Evolutionary conservation across 306 rosid genomes (phyloP).

Genomic region (Argentina anserina): DNA sequence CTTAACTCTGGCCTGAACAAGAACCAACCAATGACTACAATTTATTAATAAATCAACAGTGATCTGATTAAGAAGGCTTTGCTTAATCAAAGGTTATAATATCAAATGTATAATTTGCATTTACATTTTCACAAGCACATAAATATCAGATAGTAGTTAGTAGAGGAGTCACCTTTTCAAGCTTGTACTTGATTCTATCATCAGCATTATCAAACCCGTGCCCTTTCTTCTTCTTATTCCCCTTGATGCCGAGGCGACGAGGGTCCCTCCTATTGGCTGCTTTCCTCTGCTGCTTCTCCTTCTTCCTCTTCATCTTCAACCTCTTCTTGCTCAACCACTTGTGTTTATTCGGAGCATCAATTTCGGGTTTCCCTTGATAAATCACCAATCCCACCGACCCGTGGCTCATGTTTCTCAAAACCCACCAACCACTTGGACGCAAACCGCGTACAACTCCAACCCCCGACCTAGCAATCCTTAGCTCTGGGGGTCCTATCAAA

Average conservation of each 20-base stretch:
- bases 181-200: conserved; percentile 71
- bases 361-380: conserved; percentile 62
- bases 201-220: conserved; percentile 60
- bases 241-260: conserved; percentile 58
- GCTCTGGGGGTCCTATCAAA: too few relatives aligned
- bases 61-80: too few relatives aligned
- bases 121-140: too few relatives aligned
- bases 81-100: too few relatives aligned
- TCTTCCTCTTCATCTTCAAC: conserved; percentile 72
- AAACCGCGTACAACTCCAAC: too few relatives aligned
- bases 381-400: conserved; percentile 76
- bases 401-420: conserved; percentile 57
- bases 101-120: too few relatives aligned
- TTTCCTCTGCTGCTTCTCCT: conserved; percentile 72
- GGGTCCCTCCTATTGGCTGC: conserved; percentile 85
- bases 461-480: conserved; percentile 39
- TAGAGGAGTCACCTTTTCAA: conserved; percentile 50
- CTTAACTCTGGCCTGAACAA: conserved; percentile 73
- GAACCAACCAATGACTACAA: conserved; percentile 9
- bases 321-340: conserved; percentile 79
- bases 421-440: too few relatives aligned
- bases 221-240: conserved; percentile 68
- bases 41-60: conserved; percentile 8
- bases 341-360: conserved; percentile 69
- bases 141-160: too few relatives aligned